Base-by-base conservation (phyloP, 192 early-diverging fungal species). In the Coemansia sp. region DNA sequence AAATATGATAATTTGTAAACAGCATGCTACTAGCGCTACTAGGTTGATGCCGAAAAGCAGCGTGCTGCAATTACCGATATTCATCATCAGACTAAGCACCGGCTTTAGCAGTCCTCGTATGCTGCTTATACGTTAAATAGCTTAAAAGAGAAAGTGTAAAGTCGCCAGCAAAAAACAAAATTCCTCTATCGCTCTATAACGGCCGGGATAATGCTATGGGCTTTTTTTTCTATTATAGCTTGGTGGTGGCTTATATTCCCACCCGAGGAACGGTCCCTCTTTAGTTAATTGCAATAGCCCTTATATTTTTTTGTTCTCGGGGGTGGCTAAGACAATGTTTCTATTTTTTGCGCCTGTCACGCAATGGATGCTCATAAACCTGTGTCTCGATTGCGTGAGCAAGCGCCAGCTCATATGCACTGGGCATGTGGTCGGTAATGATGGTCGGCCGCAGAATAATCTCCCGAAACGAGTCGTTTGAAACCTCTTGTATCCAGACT, bases 401-500 rank as follows among this genome's bases (percentile, higher is more conserved):
- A 54, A 79, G 66, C 39, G 76, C 76, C 39, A 66, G 56, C 50
- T 79, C 76, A 37, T 79, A 79, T 12, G 70, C 66, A 30, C 71
- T 74, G 1, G 76, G 76, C 66, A 79, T 69, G 41, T 79, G 76
- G 55, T 79, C 76, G 3, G 66, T 65, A 16, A 79, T 61, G 10
- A 79, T 61, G 0, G 71, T 71, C 21, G 69, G 58, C 5, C 71
- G 76, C 51, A 79, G 37, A 16, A 72, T 38, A 12, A 79, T 65
- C 45, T 79, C 76, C n/a, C 66, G 50, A 32, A 79, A 74, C 40
- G 53, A 56, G 30, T 66, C 40, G 30, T 44, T 48, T 2, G 70
- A 49, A 42, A 74, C 67, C 6, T 41, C 54, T 11, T 71, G 69
- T 40, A 79, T 57, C 70, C 76, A 74, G 7, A 68, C 71, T 3